Evolutionary conservation across 2,329 filamentous ascomycete genomes (phyloP), one percentile per base, ranked within the genome.

Genomic region (Pseudocercospora eumusae): DNA sequence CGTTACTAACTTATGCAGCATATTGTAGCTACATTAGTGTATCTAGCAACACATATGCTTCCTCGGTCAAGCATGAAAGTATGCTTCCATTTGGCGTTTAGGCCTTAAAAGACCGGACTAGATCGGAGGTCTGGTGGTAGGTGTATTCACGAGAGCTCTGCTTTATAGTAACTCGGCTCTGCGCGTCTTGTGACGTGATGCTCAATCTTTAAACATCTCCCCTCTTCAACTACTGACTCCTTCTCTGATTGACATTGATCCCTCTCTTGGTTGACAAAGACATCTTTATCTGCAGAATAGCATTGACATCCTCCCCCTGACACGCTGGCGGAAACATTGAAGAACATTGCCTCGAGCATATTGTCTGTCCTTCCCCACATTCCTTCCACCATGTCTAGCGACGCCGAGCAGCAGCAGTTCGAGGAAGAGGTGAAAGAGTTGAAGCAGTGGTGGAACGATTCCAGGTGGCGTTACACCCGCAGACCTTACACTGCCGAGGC

Each of bases 401-500:
- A 89, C 62, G 84, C 88, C 23, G 89, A 92, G 73, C 88, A 93
- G 77, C 77, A 89, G 71, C 80, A 88, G 73, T 96, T 89, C 80
- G 83, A 86, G 73, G 84, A 89, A 69, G 95, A 99, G 76, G 92
- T 98, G 63, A 86, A 89, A 72, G 87, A 89, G 69, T 89, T 98
- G 69, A 91, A 97, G 85, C 81, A 89, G 77, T 99, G 95, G 95
- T 99, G 95, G 95, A 84, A 82, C 57, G 91, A 96, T 72, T 86
- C 92, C 61, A 86, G 95, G 83, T 99, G 95, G 95, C 86, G 91
- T 75, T 86, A 91, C 79, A 99, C 95, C 71, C 93, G 90, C 81
- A 86, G 95, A 62, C 88, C 95, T 23, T 99, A 95, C 77, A 96
- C 93, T 3, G 92, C 95, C 31, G 95, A 98, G 83, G 91, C 96